Evolutionary conservation across 179 eudicot genomes (phyloP).

Genomic region (Silene coronaria): DNA sequence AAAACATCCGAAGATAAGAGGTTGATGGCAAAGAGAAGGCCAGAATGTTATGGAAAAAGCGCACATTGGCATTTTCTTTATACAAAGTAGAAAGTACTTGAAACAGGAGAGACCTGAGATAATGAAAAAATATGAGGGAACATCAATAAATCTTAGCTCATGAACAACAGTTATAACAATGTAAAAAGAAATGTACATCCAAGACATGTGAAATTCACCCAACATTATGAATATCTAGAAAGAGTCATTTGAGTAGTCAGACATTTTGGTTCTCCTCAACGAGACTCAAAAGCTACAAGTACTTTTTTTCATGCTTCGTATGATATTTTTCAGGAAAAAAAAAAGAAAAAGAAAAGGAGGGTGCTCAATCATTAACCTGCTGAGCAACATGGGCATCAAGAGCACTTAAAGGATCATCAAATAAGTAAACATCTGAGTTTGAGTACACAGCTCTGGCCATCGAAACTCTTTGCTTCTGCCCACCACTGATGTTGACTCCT

Average conservation of each 20-base stretch:
- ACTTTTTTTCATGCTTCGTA: background rate
- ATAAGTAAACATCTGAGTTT: conserved; percentile 76
- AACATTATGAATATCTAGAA: background rate
- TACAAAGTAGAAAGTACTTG: background rate
- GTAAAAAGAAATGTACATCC: background rate
- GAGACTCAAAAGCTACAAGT: background rate
- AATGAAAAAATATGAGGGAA: background rate
- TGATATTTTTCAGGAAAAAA: background rate
- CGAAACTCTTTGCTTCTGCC: conserved; percentile 95
- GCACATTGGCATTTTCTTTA: background rate
- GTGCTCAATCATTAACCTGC: conserved; percentile 44
- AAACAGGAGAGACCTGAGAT: background rate
- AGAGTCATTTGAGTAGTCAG: background rate
- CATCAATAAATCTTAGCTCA: background rate
- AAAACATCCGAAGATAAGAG: background rate
- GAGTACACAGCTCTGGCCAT: conserved; percentile 97
- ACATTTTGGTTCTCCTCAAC: background rate
- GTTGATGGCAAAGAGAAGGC: background rate
- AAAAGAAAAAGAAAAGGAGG: background rate
- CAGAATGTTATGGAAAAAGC: background rate
- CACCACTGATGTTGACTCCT: conserved; percentile 96
- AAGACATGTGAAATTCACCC: background rate
- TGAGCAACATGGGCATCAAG: conserved; percentile 86
- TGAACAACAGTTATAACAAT: background rate
- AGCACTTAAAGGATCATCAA: conserved; percentile 97